Conservation (phyloP, 495 filamentous ascomycete genomes). For the Tuber magnatum region DNA sequence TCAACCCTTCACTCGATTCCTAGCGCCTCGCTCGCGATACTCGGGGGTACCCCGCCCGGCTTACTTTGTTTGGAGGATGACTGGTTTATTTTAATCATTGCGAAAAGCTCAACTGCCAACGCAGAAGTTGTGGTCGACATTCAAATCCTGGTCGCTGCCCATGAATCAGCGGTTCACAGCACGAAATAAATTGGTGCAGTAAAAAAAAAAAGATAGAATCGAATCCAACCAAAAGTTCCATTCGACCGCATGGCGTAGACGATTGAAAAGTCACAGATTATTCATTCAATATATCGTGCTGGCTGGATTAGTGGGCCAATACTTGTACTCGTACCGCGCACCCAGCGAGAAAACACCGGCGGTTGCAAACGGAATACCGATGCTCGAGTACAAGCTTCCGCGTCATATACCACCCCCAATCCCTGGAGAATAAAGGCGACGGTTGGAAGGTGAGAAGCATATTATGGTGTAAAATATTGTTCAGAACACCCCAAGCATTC, state of each 20-base stretch:
- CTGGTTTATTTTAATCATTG: slow-evolving; percentile 2
- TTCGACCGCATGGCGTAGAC: not conserved
- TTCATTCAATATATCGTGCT: not conserved
- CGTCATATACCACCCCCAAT: not conserved
- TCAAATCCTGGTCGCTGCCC: not conserved
- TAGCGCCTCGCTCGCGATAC: not conserved
- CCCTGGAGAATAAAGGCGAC: not conserved
- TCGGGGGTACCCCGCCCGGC: not conserved
- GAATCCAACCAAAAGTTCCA: not conserved
- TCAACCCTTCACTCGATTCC: not conserved
- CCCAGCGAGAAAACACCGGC: not conserved
- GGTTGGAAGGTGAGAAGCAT: not conserved
- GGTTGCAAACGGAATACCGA: not conserved
- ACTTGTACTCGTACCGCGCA: not conserved
- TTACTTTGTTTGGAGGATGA: slow-evolving; percentile 1
- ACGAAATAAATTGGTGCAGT: not conserved
- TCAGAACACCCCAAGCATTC: not conserved
- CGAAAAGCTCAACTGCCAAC: not conserved
- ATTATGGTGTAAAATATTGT: not conserved
- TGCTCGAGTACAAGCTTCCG: not conserved
- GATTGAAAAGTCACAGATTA: not conserved
- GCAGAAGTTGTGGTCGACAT: not conserved
- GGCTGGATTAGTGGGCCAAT: not conserved
- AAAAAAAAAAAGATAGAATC: not conserved
- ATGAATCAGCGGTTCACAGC: not conserved